Evolutionary conservation across 2,329 filamentous ascomycete genomes (phyloP).

Genomic region (Hymenoscyphus scutula): DNA sequence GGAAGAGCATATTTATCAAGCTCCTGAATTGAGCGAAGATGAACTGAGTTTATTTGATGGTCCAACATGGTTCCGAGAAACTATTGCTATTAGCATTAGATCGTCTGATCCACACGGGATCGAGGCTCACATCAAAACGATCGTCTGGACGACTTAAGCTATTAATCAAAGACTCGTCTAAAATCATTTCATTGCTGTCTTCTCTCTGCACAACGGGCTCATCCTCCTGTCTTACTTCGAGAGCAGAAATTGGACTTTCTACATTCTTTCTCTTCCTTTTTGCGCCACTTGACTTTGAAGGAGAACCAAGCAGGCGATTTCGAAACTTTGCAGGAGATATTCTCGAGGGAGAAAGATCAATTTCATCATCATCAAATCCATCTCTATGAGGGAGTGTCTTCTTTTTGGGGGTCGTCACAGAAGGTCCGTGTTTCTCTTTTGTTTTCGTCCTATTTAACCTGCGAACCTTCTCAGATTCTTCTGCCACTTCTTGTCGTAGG

Average conservation of each 20-base stretch:
- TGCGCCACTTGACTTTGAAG: conserved; percentile 50
- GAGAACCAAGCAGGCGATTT: conserved; percentile 47
- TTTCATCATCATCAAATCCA: conserved; percentile 65
- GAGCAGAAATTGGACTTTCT: conserved; percentile 64
- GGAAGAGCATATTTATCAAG: conserved; percentile 64
- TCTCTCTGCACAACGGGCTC: conserved; percentile 18
- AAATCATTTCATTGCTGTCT: conserved; percentile 22
- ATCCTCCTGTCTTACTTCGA: conserved; percentile 38
- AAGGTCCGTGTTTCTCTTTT: conserved; percentile 40
- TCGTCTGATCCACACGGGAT: not conserved
- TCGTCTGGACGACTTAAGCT: conserved; percentile 41
- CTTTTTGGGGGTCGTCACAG: conserved; percentile 57
- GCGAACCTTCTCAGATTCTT: conserved; percentile 47
- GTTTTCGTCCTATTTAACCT: conserved; percentile 44
- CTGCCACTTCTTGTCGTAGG: conserved; percentile 66
- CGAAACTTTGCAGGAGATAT: conserved; percentile 45
- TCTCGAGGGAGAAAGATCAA: conserved; percentile 48
- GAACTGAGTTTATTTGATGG: conserved; percentile 41
- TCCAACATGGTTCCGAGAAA: conserved; percentile 37
- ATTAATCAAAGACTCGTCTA: conserved; percentile 38
- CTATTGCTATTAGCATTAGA: conserved; percentile 16
- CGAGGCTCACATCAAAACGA: conserved; percentile 38
- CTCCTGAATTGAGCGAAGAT: conserved; percentile 64
- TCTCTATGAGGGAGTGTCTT: conserved; percentile 63
- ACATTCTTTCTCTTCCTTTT: conserved; percentile 68